Evolutionary conservation across 1,284 basidiomycete genomes (phyloP), one percentile per base, ranked within the genome.

Genomic region (Apiotrichum gracile): DNA sequence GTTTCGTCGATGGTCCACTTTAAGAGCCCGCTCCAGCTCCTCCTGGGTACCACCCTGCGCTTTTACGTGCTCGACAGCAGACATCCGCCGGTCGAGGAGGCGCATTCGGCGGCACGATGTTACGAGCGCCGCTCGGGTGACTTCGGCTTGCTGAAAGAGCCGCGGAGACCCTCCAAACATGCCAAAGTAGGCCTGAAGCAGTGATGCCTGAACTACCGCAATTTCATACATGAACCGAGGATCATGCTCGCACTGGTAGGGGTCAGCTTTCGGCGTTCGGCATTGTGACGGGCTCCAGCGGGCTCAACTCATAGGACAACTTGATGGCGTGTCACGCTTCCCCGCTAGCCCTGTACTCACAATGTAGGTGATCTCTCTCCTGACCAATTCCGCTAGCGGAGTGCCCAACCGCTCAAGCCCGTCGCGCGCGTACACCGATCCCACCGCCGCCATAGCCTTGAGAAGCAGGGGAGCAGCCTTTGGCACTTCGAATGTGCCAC

Each of bases 91-190:
- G 26, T 56, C 51, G 14, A 65, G 60, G 5, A 65, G 51, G 38
- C 61, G 56, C 61, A 65, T 63, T 10, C 60, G 41, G 22, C 54
- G 58, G 24, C 55, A 52, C 1, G 54, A 45, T 0, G 51, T 46
- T 4, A 65, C 56, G 9, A 63, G 51, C 4, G 24, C 33, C 1
- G 49, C 52, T 6, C 63, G 57, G 2, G 39, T 41, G 10, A 48
- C 31, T 33, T 65, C 62, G 25, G 62, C 57, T 26, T 61, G 59
- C 35, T 60, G 62, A 29, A 53, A 58, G 5, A 54, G 45, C 35
- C 60, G 56, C 17, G 52, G 64, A 8, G 57, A 55, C 29, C 62
- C 64, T 39, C 54, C 57, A 38, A 58, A 65, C 42, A 60, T 41
- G 13, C 53, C 58, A 47, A 52, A 65, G 38, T 52, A 56, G 16